phyloP scores from a whole-genome alignment of 306 rosid species.

The Malus sieversii region DNA sequence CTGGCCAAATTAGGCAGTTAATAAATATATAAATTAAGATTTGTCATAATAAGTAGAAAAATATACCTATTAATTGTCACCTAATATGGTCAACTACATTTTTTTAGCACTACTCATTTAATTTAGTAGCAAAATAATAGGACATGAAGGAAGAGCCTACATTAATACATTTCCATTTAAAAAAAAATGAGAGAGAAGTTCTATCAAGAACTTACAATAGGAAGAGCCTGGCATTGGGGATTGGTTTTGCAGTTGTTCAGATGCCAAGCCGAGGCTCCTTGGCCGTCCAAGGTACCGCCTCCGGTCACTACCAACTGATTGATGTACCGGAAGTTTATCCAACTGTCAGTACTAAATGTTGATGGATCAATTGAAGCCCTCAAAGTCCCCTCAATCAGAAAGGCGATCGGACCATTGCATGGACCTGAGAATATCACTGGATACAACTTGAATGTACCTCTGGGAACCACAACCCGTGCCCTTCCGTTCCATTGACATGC shows the following conservation, averaged over 20 bases:
- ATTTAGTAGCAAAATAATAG: not conserved
- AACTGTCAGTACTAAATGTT: not conserved
- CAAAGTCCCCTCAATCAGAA: constrained; percentile 33
- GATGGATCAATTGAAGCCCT: constrained; percentile 36
- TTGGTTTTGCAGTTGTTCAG: constrained; percentile 22
- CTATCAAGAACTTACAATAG: constrained; percentile 23
- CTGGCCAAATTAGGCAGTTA: no score
- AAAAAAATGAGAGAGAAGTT: not conserved
- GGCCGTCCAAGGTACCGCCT: constrained; percentile 52
- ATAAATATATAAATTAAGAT: no score
- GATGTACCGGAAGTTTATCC: constrained; percentile 50
- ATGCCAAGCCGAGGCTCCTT: constrained; percentile 47
- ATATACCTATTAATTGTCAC: not conserved
- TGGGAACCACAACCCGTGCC: constrained; percentile 23
- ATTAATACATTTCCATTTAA: not conserved
- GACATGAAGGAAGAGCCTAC: not conserved
- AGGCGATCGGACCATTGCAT: constrained; percentile 33
- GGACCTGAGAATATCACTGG: constrained; percentile 39
- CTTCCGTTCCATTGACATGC: constrained; percentile 32
- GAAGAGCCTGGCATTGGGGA: constrained; percentile 26
- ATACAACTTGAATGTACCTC: constrained; percentile 37
- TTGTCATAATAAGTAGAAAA: no score
- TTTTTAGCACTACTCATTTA: not conserved
- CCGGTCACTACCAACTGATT: constrained; percentile 31
- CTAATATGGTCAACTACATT: not conserved